Percentiles rank a stretch among this genome's conserved stretches.
Conservation (phyloP, 306 rosid genomes). For the Gillenia trifoliata region DNA sequence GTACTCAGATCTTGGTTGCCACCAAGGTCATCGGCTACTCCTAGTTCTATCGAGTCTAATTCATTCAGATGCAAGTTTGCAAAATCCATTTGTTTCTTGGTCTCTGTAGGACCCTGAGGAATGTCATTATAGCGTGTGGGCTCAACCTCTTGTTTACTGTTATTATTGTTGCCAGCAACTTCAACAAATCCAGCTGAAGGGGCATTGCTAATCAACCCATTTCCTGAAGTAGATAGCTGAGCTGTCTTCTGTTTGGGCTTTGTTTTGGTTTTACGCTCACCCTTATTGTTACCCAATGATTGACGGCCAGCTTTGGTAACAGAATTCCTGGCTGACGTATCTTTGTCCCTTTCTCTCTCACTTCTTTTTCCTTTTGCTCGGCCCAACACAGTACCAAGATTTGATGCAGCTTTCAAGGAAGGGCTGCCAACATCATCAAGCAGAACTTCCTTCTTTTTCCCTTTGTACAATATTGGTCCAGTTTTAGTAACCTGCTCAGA, state of each 20-base stretch:
- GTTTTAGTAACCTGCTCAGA: slow-evolving; percentile 51
- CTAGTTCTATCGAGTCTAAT: slow-evolving; percentile 61
- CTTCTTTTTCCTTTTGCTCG: slow-evolving; percentile 76
- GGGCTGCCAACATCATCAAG: slow-evolving; percentile 68
- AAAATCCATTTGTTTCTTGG: slow-evolving; percentile 38
- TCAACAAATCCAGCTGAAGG: slow-evolving; percentile 38
- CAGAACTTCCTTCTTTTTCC: slow-evolving; percentile 67
- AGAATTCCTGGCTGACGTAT: slow-evolving; percentile 36
- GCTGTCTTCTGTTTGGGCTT: slow-evolving; percentile 70
- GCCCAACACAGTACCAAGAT: slow-evolving; percentile 39
- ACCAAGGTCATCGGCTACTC: slow-evolving; percentile 48
- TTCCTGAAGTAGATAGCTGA: slow-evolving; percentile 55
- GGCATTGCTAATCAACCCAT: slow-evolving; percentile 39
- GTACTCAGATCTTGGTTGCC: slow-evolving; percentile 60
- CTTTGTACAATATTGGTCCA: slow-evolving; percentile 53
- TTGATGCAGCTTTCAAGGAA: slow-evolving; percentile 45
- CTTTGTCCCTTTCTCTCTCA: slow-evolving; percentile 69
- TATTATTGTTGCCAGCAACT: slow-evolving; percentile 23
- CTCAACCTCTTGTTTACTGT: slow-evolving; percentile 30
- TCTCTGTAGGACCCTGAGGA: slow-evolving; percentile 31
- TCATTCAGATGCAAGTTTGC: slow-evolving; percentile 44
- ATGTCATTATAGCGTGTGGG: slow-evolving; percentile 20
- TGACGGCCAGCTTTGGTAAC: slow-evolving; percentile 46
- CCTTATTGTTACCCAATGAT: slow-evolving; percentile 43
- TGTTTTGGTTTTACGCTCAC: slow-evolving; percentile 63